Base-by-base conservation (phyloP, 768 basidiomycete genomes). In the Auricularia sp. region DNA sequence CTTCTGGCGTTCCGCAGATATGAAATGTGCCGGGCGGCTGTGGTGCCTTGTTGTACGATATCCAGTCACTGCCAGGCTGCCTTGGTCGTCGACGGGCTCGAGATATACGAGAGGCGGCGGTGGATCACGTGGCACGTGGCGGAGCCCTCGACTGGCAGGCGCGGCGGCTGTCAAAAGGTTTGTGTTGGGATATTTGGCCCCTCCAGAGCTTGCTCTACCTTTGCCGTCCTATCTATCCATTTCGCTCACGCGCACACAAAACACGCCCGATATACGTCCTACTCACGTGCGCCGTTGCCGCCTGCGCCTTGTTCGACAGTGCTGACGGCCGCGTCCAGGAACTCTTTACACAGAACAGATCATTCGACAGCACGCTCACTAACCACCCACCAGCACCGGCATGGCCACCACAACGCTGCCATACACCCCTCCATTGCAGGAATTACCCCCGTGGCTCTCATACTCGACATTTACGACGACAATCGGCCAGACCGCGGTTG, bases 381-480 rank as follows among this genome's bases (percentile, higher is more conserved):
- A 42, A 42, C 39, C 39, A 14, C 39, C 39, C 39, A 42, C 39
- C 39, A 42, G 39, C 39, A 8, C 39, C 47, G 6, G 11, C 11
- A 51, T 51, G 56, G 56, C 56, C 14, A 35, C 34, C 6, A 59
- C 56, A 23, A 59, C 56, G 21, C 18, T 59, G 56, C 56, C 56
- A 29, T 59, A 59, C 56, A 35, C 56, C 11, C 56, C 56, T 33
- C 56, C 56, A 34, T 8, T 59, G 3, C 90, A 91, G 73, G 75
- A 79, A 65, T 79, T 84, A 62, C 90, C 90, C 56, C 77, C 89
- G 36, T 92, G 90, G 90, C 76, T 91, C 67, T 83, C 87, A 1
- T 77, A 81, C 36, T 76, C 78, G 42, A 59, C 56, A 10, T 59
- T 33, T 29, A 68, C 77, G n/a, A 77, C 80, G 36, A 77, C 83